These are phyloP conservation scores for Pisolithus orientalis DNA, from an alignment of 768 basidiomycete species.

Conservation along the genomic window DNA sequence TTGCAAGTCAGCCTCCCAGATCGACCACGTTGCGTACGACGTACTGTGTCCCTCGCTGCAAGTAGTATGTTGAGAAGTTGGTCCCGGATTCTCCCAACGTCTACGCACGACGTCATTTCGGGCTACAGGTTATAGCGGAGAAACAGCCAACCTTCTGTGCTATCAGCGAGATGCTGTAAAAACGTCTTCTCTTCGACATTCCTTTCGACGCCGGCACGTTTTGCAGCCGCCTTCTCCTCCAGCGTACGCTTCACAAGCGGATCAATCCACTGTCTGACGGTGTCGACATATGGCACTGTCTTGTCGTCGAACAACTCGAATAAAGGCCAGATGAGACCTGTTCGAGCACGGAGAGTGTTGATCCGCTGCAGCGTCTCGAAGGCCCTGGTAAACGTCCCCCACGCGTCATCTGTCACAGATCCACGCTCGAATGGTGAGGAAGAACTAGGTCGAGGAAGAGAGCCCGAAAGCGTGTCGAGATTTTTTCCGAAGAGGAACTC, in stretches of 20 bases:
- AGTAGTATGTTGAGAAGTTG: slow-evolving; percentile 73
- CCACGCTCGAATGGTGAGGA: slow-evolving; percentile 50
- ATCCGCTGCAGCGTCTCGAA: slow-evolving; percentile 37
- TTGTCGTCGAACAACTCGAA: slow-evolving; percentile 37
- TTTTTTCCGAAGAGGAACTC: slow-evolving; percentile 69
- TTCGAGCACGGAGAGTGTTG: slow-evolving; percentile 27
- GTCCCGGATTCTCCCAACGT: slow-evolving; percentile 62
- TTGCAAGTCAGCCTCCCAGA: neutral
- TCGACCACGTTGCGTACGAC: slow-evolving; percentile 14
- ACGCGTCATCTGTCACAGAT: slow-evolving; percentile 50
- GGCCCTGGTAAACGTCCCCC: slow-evolving; percentile 47
- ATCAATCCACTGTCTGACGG: slow-evolving; percentile 44
- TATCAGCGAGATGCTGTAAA: slow-evolving; percentile 59
- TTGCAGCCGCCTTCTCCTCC: slow-evolving; percentile 34
- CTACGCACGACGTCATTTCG: slow-evolving; percentile 31
- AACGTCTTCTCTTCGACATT: slow-evolving; percentile 52
- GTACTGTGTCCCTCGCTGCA: slow-evolving; percentile 72
- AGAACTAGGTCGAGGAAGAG: slow-evolving; percentile 44
- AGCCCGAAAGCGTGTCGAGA: slow-evolving; percentile 50
- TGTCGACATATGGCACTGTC: slow-evolving; percentile 27
- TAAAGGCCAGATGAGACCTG: slow-evolving; percentile 38
- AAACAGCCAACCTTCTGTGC: slow-evolving; percentile 47
- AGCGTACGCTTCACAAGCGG: slow-evolving; percentile 55
- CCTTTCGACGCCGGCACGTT: slow-evolving; percentile 33
- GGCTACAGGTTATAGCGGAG: neutral